Evolutionary conservation across 2,329 filamentous ascomycete species (phyloP).

Genomic region (Madurella mycetomatis): DNA sequence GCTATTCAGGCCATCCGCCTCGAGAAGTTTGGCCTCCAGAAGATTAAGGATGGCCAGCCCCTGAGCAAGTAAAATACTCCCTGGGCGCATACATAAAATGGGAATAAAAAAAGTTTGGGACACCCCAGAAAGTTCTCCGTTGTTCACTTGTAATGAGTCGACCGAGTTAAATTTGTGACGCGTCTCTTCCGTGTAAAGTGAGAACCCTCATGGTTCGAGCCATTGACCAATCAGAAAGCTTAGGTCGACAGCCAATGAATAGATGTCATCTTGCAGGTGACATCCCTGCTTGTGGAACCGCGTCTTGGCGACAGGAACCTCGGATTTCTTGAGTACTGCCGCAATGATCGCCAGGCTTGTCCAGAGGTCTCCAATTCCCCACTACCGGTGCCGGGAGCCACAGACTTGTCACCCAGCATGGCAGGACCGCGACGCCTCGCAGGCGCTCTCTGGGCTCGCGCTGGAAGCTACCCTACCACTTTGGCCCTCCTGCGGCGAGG

Average conservation of each 20-base stretch:
- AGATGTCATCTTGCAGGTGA: constrained; percentile 20
- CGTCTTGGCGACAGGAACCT: constrained; percentile 9
- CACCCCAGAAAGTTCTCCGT: not conserved
- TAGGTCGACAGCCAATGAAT: constrained; percentile 1
- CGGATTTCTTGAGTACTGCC: constrained; percentile 12
- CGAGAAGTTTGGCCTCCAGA: constrained; percentile 48
- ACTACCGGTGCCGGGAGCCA: constrained; percentile 6
- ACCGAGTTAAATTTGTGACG: not conserved
- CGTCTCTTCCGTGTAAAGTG: not conserved
- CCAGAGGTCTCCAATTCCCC: constrained; percentile 13
- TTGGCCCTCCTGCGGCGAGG: constrained; percentile 5
- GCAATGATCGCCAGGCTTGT: not conserved
- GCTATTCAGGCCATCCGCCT: constrained; percentile 64
- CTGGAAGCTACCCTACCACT: constrained; percentile 1
- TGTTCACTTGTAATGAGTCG: not conserved
- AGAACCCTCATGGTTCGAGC: constrained; percentile 13
- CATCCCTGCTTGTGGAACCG: constrained; percentile 3
- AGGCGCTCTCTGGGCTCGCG: constrained; percentile 11
- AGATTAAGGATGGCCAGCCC: constrained; percentile 36
- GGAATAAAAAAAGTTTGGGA: not conserved
- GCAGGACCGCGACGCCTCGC: constrained; percentile 15
- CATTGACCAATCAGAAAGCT: constrained; percentile 17
- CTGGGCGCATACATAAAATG: constrained; percentile 1
- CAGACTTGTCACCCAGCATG: constrained; percentile 11
- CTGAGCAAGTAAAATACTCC: constrained; percentile 22